Evolutionary conservation across 345 rosid species (phyloP).

Genomic region (Sisymbrium irio): DNA sequence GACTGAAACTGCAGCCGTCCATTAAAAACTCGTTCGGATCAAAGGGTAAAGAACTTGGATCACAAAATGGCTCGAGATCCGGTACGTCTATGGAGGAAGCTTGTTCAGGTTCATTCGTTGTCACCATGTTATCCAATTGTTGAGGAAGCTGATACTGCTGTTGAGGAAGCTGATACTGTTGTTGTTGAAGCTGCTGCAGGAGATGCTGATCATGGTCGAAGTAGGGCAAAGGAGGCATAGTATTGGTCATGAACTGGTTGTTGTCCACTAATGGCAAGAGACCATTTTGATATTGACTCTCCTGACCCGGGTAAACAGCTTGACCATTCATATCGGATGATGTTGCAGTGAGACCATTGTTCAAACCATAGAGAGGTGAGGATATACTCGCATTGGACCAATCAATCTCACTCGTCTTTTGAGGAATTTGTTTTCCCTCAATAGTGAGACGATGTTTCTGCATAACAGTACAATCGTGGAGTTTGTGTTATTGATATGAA

Average conservation of each 20-base stretch:
- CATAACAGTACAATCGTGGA: background rate
- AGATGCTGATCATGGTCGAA: background rate
- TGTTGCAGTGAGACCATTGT: background rate
- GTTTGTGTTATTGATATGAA: background rate
- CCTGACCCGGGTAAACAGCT: background rate
- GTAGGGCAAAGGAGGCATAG: background rate
- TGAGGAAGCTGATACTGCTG: background rate
- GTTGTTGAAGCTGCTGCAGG: background rate
- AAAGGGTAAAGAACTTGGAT: background rate
- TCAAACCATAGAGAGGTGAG: background rate
- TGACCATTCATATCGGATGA: background rate
- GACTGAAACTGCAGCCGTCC: background rate
- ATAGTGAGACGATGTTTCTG: conserved; percentile 19
- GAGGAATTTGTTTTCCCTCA: background rate
- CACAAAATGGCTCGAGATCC: background rate
- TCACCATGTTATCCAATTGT: background rate
- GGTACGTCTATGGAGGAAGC: background rate
- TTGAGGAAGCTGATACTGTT: background rate
- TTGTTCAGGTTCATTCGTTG: background rate
- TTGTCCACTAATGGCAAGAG: background rate
- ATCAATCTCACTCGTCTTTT: background rate
- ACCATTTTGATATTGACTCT: background rate
- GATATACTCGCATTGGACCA: background rate
- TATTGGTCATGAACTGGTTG: conserved; percentile 1
- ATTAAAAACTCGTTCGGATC: background rate